Evolutionary conservation across 148 eudicot genomes (phyloP).

Genomic region (Camellia granthamiana): DNA sequence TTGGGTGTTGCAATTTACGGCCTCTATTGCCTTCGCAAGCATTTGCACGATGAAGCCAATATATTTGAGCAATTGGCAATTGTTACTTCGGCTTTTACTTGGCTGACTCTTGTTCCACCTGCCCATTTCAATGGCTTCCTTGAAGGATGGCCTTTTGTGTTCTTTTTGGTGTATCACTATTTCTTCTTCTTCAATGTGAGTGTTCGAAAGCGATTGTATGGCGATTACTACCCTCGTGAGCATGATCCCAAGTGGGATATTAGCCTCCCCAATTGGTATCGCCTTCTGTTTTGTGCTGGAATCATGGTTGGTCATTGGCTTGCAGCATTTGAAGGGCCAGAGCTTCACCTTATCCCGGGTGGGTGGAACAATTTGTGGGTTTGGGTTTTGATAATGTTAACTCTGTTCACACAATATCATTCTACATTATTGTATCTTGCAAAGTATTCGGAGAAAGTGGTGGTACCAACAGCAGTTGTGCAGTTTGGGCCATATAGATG

Average conservation of each 20-base stretch:
- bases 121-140: constrained; percentile 78
- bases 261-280: constrained; percentile 42
- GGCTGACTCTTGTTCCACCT: constrained; percentile 87
- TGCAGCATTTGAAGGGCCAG: constrained; percentile 86
- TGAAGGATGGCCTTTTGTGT: constrained; percentile 88
- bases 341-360: constrained; percentile 70
- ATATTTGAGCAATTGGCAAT: constrained; percentile 59
- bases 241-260: constrained; percentile 89
- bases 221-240: constrained; percentile 52
- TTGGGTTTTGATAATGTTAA: constrained; percentile 60
- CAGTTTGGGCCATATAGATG: constrained; percentile 81
- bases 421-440: constrained; percentile 67
- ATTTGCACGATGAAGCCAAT: constrained; percentile 51
- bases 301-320: constrained; percentile 72
- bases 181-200: constrained; percentile 76
- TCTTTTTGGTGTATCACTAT: constrained; percentile 80
- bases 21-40: constrained; percentile 46
- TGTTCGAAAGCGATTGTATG: constrained; percentile 69
- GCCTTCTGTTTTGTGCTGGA: constrained; percentile 48
- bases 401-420: constrained; percentile 67
- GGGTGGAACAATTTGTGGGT: constrained; percentile 74
- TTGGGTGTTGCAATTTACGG: constrained; percentile 54
- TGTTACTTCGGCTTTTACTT: constrained; percentile 70
- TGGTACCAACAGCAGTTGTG: constrained; percentile 77
- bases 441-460: constrained; percentile 78